Conservation (phyloP, 2,329 filamentous ascomycete genomes). For the Nemania sp. region DNA sequence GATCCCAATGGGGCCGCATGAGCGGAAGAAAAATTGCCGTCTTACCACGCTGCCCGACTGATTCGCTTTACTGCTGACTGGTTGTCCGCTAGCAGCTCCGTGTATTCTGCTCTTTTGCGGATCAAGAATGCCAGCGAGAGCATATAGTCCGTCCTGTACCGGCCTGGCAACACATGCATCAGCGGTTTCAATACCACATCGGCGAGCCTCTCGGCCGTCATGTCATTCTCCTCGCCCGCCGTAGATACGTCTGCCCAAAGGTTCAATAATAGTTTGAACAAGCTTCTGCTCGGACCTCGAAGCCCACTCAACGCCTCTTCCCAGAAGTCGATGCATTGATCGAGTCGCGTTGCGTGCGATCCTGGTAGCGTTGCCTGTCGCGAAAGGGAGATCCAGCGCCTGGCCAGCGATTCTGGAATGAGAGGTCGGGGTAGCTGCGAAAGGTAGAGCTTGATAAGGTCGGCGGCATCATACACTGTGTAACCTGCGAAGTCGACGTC, state of each 20-base stretch:
- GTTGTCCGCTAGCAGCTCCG: slow-evolving; percentile 42
- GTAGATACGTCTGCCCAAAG: slow-evolving; percentile 50
- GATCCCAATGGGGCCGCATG: background rate
- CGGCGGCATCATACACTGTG: slow-evolving; percentile 48
- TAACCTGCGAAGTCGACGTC: slow-evolving; percentile 45
- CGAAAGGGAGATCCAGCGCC: slow-evolving; percentile 48
- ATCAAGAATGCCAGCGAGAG: slow-evolving; percentile 51
- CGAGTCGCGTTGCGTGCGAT: slow-evolving; percentile 42
- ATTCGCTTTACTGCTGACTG: slow-evolving; percentile 34
- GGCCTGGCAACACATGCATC: slow-evolving; percentile 43
- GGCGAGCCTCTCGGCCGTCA: slow-evolving; percentile 51
- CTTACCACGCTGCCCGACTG: slow-evolving; percentile 36
- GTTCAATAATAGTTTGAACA: slow-evolving; percentile 50
- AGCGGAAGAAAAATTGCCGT: background rate
- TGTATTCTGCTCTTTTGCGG: slow-evolving; percentile 49
- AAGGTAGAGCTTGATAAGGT: slow-evolving; percentile 46
- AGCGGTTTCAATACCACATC: slow-evolving; percentile 46
- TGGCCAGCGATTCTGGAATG: slow-evolving; percentile 45
- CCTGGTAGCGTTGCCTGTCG: slow-evolving; percentile 45
- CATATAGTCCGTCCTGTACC: slow-evolving; percentile 47
- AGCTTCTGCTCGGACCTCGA: slow-evolving; percentile 42
- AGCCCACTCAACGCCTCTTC: slow-evolving; percentile 50
- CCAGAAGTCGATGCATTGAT: slow-evolving; percentile 53
- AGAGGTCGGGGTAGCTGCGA: slow-evolving; percentile 47
- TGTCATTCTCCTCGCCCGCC: slow-evolving; percentile 46